These are phyloP conservation scores for Tetraselmis striata DNA, from an alignment of 139 green algal species.

Conservation along the genomic window DNA sequence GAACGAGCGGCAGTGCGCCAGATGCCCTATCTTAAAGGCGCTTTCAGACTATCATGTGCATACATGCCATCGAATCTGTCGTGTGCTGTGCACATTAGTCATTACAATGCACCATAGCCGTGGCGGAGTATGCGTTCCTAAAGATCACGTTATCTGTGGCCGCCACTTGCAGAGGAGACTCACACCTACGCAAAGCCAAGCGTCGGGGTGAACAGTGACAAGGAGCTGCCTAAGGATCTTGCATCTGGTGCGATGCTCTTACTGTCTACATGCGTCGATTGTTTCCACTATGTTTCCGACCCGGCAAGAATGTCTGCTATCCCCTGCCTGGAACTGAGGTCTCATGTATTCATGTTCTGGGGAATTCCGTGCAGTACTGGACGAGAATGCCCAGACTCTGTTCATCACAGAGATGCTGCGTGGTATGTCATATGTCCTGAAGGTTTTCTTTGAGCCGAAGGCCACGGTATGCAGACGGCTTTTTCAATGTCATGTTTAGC, in stretches of 20 bases:
- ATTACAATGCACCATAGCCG: too few relatives aligned
- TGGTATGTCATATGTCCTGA: conserved; percentile 85
- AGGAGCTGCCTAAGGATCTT: background rate
- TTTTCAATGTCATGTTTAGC: background rate
- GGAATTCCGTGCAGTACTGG: conserved; percentile 80
- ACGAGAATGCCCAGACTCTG: conserved; percentile 86
- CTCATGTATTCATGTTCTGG: too few relatives aligned
- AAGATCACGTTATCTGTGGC: too few relatives aligned
- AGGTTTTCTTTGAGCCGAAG: conserved; percentile 94
- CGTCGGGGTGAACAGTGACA: background rate
- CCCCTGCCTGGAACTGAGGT: too few relatives aligned
- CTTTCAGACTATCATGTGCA: too few relatives aligned
- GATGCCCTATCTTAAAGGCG: too few relatives aligned
- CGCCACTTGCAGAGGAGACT: background rate
- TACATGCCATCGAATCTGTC: too few relatives aligned
- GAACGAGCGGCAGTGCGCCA: too few relatives aligned
- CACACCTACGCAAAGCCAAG: background rate
- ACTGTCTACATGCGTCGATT: too few relatives aligned
- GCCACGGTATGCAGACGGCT: conserved; percentile 68
- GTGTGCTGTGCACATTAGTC: too few relatives aligned
- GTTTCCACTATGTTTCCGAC: background rate
- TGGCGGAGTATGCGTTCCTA: too few relatives aligned
- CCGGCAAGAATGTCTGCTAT: too few relatives aligned
- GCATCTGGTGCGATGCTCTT: background rate
- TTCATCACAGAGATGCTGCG: conserved; percentile 94